These are phyloP conservation scores for Yarrowia sp. DNA, from an alignment of 805 yeast genomes.

Conservation along the genomic window DNA sequence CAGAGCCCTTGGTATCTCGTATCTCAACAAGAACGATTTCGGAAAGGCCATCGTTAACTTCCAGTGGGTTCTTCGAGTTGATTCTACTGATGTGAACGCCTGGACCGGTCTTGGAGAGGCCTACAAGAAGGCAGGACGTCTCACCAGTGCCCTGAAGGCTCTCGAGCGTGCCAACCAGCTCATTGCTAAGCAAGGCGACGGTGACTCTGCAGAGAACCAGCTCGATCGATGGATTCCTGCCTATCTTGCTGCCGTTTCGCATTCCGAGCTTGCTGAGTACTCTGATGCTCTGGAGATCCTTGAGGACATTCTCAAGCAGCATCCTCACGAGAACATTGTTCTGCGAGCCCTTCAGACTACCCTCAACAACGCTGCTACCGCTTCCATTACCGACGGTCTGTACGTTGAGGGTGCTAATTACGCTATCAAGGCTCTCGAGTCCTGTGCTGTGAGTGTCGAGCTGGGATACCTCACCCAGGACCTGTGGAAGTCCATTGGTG, in stretches of 20 bases:
- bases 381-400: slow-evolving; percentile 64
- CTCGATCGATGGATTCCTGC: slow-evolving; percentile 62
- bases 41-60: slow-evolving; percentile 86
- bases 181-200: slow-evolving; percentile 44
- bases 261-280: slow-evolving; percentile 69
- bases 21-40: slow-evolving; percentile 73
- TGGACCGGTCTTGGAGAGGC: slow-evolving; percentile 99
- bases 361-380: slow-evolving; percentile 60
- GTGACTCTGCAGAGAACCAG: not conserved
- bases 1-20: slow-evolving; percentile 80
- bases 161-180: slow-evolving; percentile 68
- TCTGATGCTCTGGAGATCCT: slow-evolving; percentile 63
- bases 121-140: slow-evolving; percentile 80
- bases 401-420: slow-evolving; percentile 67
- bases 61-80: slow-evolving; percentile 80
- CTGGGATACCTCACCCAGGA: slow-evolving; percentile 54
- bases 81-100: slow-evolving; percentile 71
- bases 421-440: slow-evolving; percentile 57
- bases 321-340: slow-evolving; percentile 60
- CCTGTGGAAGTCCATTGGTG: slow-evolving; percentile 72
- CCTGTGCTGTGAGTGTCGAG: slow-evolving; percentile 51
- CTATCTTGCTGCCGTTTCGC: slow-evolving; percentile 71
- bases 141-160: slow-evolving; percentile 86
- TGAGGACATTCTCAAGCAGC: slow-evolving; percentile 52
- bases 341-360: slow-evolving; percentile 64